These are phyloP conservation scores for Nectriaceae sp. DNA, from an alignment of 2,329 filamentous ascomycete species.

Conservation along the genomic window DNA sequence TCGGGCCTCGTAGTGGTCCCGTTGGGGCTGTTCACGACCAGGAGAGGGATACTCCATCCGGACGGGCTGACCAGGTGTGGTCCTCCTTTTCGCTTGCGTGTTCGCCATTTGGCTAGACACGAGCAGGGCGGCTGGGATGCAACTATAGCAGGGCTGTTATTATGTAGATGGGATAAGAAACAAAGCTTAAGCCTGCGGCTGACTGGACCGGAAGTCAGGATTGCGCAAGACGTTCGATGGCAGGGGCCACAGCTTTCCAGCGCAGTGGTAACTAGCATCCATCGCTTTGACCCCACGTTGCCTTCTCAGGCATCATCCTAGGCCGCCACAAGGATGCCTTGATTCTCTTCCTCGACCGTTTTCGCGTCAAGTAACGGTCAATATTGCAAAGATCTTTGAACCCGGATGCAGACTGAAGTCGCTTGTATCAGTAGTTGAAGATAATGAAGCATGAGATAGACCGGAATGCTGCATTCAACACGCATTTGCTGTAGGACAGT, in stretches of 20 bases:
- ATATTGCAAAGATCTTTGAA: too few species aligned
- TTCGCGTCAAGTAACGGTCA: too few species aligned
- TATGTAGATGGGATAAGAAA: not conserved
- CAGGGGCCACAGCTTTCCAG: constrained; percentile 24
- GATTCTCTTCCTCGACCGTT: not conserved
- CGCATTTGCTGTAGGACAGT: not conserved
- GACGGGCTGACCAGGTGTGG: too few species aligned
- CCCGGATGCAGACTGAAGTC: not conserved
- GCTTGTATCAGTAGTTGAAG: not conserved
- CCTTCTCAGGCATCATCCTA: constrained; percentile 7
- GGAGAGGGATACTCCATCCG: too few species aligned
- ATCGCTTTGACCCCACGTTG: too few species aligned
- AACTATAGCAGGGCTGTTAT: not conserved
- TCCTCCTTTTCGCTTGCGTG: too few species aligned
- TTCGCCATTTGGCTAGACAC: too few species aligned
- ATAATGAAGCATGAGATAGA: not conserved
- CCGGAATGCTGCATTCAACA: not conserved
- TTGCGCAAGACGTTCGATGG: constrained; percentile 14
- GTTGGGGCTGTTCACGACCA: too few species aligned
- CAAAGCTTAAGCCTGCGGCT: not conserved
- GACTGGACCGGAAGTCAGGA: not conserved
- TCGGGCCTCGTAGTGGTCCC: too few species aligned
- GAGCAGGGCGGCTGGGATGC: too few species aligned
- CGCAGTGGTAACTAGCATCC: constrained; percentile 26
- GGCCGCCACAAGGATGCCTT: constrained; percentile 16